Evolutionary conservation across 106 monocot species (phyloP).

Genomic region (Dendrobium catenatum): DNA sequence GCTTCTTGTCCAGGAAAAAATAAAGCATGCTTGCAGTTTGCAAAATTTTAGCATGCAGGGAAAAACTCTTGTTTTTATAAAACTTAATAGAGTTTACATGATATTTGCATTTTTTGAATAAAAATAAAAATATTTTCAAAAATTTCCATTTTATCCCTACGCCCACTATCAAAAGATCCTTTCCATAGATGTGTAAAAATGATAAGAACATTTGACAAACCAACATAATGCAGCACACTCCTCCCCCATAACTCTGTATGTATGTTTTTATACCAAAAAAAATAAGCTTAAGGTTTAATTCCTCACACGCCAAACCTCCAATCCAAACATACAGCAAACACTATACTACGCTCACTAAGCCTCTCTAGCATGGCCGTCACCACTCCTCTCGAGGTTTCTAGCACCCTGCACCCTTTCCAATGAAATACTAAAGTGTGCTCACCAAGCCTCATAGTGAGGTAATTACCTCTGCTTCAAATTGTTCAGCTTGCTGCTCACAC

Average conservation of each 20-base stretch:
- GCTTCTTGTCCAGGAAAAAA: background rate
- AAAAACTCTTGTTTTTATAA: background rate
- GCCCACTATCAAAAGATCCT: too few species aligned
- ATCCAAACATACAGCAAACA: background rate
- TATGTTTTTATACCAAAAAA: background rate
- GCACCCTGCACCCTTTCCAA: background rate
- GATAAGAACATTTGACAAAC: background rate
- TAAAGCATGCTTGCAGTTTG: background rate
- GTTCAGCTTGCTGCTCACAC: background rate
- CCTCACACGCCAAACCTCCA: background rate
- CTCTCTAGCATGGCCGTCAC: background rate
- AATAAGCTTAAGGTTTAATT: too few species aligned
- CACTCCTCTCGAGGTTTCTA: background rate
- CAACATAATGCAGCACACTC: background rate
- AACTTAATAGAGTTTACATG: background rate
- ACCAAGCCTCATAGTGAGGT: too few species aligned
- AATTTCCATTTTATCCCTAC: too few species aligned
- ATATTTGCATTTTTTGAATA: too few species aligned
- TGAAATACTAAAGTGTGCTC: too few species aligned
- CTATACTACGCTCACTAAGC: background rate
- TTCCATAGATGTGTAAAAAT: background rate
- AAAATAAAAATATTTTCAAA: too few species aligned
- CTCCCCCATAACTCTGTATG: background rate
- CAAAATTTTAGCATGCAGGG: background rate
- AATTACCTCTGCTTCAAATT: background rate